Percentiles rank a stretch among this genome's conserved stretches.
Conservation (phyloP, 2,329 filamentous ascomycete genomes). For the Hymenoscyphus fraxineus region DNA sequence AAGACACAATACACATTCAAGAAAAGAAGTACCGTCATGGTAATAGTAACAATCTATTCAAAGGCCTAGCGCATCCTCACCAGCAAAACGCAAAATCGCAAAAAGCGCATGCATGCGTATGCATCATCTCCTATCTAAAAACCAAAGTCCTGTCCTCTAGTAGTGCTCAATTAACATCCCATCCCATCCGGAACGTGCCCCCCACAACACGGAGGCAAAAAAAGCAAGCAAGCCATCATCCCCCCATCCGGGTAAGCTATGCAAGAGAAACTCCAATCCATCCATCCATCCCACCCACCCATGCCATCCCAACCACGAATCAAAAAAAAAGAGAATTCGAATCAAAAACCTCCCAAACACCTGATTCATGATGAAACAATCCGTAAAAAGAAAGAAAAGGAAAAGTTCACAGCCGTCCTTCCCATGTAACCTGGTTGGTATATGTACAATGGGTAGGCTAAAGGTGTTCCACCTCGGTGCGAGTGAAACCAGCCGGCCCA, state of each 20-base stretch:
- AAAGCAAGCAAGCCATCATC: constrained; percentile 24
- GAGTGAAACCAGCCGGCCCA: constrained; percentile 4
- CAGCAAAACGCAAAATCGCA: too few relatives aligned
- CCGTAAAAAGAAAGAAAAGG: background rate
- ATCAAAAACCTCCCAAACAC: background rate
- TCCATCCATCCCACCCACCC: background rate
- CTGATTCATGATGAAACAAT: background rate
- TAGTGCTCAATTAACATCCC: too few relatives aligned
- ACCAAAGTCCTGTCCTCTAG: too few relatives aligned
- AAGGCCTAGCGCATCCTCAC: too few relatives aligned
- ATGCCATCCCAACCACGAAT: background rate
- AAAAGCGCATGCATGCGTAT: too few relatives aligned
- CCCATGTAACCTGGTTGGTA: constrained; percentile 17
- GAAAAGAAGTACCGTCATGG: too few relatives aligned
- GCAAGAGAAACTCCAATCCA: constrained; percentile 14
- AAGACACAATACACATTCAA: too few relatives aligned
- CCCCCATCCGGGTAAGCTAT: constrained; percentile 27
- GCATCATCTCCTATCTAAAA: too few relatives aligned
- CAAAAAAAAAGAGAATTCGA: background rate
- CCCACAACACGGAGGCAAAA: background rate
- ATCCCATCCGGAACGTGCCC: too few relatives aligned
- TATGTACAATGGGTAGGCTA: constrained; percentile 26
- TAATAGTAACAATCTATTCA: too few relatives aligned
- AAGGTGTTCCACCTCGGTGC: constrained; percentile 2
- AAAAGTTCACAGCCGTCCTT: constrained; percentile 28